A percentile compares a stretch with the other conserved stretches of the same genome.
Evolutionary conservation across 2,329 filamentous ascomycete genomes (phyloP).

Genomic region (Calonectria honghensis): DNA sequence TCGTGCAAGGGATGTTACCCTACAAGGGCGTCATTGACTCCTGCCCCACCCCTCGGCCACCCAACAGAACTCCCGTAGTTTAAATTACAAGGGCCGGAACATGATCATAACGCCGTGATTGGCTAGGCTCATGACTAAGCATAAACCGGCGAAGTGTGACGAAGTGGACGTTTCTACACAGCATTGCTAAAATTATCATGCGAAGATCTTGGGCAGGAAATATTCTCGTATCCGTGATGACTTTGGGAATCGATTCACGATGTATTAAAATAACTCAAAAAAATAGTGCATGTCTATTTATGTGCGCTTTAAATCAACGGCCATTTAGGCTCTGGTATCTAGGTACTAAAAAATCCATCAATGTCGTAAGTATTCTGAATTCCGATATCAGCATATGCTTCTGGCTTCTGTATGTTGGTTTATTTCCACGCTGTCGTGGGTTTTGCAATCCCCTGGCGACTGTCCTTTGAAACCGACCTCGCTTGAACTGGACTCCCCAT

Average conservation of each 20-base stretch:
- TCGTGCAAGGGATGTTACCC: no score
- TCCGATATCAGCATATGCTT: background rate
- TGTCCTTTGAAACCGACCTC: background rate
- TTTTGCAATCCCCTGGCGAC: background rate
- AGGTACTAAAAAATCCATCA: background rate
- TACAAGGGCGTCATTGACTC: background rate
- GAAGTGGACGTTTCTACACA: no score
- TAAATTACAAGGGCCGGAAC: background rate
- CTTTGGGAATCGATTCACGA: no score
- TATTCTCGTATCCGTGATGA: no score
- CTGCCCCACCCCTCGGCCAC: background rate
- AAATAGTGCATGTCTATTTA: background rate
- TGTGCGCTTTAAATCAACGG: background rate
- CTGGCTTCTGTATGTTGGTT: background rate
- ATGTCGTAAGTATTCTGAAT: background rate
- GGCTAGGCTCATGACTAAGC: background rate
- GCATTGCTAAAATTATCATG: no score
- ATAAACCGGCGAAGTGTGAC: no score
- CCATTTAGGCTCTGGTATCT: background rate
- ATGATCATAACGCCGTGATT: background rate
- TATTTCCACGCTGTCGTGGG: conserved; percentile 8
- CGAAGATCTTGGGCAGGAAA: no score
- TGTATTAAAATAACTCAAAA: background rate
- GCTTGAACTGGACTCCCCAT: background rate
- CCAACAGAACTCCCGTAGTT: background rate